Base-by-base conservation (phyloP, 2,329 filamentous ascomycete genomes). In the Dactylella cylindrospora region DNA sequence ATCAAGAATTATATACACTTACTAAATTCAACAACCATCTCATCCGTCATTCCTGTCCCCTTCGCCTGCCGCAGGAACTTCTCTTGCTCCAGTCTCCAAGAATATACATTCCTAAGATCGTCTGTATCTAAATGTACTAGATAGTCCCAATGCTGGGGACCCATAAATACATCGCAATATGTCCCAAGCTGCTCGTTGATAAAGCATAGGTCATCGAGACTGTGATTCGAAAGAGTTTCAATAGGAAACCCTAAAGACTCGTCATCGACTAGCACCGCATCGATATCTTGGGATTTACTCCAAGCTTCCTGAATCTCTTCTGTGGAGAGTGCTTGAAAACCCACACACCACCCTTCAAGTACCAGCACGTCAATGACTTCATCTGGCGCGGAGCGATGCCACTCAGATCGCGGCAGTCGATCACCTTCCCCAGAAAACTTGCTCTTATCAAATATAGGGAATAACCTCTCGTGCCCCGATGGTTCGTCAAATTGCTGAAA, bases 311-410 rank as follows among this genome's bases (percentile, higher is more conserved):
- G 72, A 2, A 82, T 71, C 22, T 78, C 76, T 3, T 81, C 71
- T 3, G 79, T 76, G n/a, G 74, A 68, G 9, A 90, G 72, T 0
- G 85, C 73, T 4, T 84, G 82, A 74, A 95, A 95, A 2, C 89
- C 90, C 9, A 95, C 83, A 72, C 86, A 93, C 90, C 90, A 95
- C 13, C 90, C 90, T 72, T 96, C 90, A 65, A 95, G 84, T 45
- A 95, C 81, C 17, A 95, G 79, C 5, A 91, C 81, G 19, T 80
- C 19, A 80, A 73, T n/a, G 72, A 75, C 2, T 82, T 82, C 59
- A 85, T 77, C 10, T 70, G 70, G 31, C 15, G 25, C 15, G n/a
- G 52, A 41, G 17, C 13, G n/a, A 22, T 77, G 74, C 87, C 89
- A 94, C 39, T 78, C 70, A 8, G 73, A 74, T 53, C 79, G 73